Conservation (phyloP, 176 grass and related monocot genomes). For the Areca catechu region DNA sequence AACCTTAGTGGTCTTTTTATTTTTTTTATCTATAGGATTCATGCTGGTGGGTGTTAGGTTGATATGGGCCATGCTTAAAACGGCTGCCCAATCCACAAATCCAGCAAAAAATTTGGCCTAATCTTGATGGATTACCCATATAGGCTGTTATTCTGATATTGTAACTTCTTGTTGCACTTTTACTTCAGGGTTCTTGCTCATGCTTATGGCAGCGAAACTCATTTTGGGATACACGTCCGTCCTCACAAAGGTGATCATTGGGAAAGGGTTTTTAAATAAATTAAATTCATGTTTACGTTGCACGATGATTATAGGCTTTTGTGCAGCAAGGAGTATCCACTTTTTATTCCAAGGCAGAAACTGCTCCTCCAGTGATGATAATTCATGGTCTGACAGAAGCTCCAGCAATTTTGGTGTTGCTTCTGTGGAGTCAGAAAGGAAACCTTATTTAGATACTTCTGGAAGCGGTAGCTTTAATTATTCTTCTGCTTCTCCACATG, state of each 20-base stretch:
- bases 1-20: no score
- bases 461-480: slow-evolving; percentile 75
- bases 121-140: background rate
- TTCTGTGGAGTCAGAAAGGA: slow-evolving; percentile 58
- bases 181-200: slow-evolving; percentile 80
- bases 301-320: slow-evolving; percentile 1
- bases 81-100: no score
- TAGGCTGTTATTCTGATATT: slow-evolving; percentile 3
- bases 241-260: slow-evolving; percentile 64
- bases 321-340: slow-evolving; percentile 77
- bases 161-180: background rate
- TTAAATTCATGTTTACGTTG: no score
- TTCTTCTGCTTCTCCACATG: slow-evolving; percentile 66
- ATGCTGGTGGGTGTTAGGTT: no score
- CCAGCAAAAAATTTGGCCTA: no score
- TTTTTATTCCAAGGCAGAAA: slow-evolving; percentile 76
- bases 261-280: slow-evolving; percentile 3
- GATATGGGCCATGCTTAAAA: no score
- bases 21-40: no score
- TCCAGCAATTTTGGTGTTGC: slow-evolving; percentile 73
- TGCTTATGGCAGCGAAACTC: slow-evolving; percentile 79
- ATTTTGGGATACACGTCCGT: slow-evolving; percentile 60
- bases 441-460: no score
- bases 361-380: slow-evolving; percentile 59
- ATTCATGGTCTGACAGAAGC: slow-evolving; percentile 62